These are phyloP conservation scores for Cucurbitaria berberidis DNA, from an alignment of 2,329 filamentous ascomycete species.

Conservation along the genomic window DNA sequence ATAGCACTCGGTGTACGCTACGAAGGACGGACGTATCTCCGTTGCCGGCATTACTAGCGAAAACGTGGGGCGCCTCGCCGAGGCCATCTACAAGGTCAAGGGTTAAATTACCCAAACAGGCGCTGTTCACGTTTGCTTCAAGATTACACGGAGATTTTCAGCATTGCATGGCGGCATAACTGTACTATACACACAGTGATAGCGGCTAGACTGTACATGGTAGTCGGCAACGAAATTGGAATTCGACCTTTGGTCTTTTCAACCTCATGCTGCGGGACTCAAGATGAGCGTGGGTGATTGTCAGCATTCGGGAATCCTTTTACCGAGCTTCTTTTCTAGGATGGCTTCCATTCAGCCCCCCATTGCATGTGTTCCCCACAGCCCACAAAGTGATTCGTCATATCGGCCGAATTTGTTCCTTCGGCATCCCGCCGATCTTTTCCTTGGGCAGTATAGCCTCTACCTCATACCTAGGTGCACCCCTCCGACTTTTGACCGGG, in stretches of 20 bases:
- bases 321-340: conserved; percentile 2
- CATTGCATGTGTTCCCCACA: conserved; percentile 11
- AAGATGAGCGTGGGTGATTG: conserved; percentile 1
- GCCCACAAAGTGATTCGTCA: conserved; percentile 12
- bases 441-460: conserved; percentile 11
- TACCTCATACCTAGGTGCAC: conserved; percentile 8
- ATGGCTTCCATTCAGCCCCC: neutral
- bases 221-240: conserved; percentile 13
- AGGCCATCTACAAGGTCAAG: conserved; percentile 85
- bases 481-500: conserved; percentile 2
- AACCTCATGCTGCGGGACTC: neutral
- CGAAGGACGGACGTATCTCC: conserved; percentile 87
- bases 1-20: conserved; percentile 92
- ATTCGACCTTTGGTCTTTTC: conserved; percentile 4
- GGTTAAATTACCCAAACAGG: conserved; percentile 51
- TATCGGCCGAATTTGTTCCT: conserved; percentile 1
- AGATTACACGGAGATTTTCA: conserved; percentile 11
- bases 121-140: conserved; percentile 13
- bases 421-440: conserved; percentile 16
- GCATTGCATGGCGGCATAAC: conserved; percentile 14
- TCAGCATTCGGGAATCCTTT: neutral
- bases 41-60: conserved; percentile 82
- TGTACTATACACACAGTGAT: conserved; percentile 17
- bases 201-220: conserved; percentile 18
- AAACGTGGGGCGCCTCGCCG: conserved; percentile 80